These are phyloP conservation scores for Fusarium chuoi DNA, from an alignment of 2,329 filamentous ascomycete species.

Conservation along the genomic window DNA sequence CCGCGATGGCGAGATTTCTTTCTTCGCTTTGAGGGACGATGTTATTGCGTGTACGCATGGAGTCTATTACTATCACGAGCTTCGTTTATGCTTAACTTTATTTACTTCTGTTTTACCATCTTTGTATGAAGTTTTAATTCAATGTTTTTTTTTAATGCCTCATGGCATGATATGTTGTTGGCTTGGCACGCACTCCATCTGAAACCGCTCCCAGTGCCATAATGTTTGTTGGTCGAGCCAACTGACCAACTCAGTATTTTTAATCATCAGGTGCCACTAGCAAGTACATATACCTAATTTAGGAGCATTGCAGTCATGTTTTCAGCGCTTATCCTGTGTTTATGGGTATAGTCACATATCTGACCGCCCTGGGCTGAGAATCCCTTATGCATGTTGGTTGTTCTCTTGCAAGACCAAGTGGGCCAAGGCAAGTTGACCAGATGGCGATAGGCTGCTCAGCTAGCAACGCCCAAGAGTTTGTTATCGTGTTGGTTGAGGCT, in stretches of 20 bases:
- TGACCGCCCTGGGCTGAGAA: not conserved
- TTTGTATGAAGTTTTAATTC: not conserved
- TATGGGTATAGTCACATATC: not conserved
- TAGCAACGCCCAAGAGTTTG: not conserved
- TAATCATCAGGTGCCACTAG: not conserved
- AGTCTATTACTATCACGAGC: not conserved
- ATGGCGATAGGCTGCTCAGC: not conserved
- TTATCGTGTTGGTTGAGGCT: conserved; percentile 1
- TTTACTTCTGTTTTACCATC: not conserved
- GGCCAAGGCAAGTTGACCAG: not conserved
- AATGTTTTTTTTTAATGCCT: not conserved
- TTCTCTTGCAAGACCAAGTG: not conserved
- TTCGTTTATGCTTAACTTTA: not conserved
- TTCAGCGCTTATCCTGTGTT: not conserved
- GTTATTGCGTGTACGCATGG: not conserved
- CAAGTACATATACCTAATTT: not conserved
- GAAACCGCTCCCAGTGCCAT: not conserved
- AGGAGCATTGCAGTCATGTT: not conserved
- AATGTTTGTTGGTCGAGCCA: not conserved
- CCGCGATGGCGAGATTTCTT: not conserved
- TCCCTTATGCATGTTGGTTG: conserved; percentile 8
- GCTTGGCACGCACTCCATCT: not conserved
- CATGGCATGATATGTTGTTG: not conserved
- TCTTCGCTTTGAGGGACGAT: not conserved
- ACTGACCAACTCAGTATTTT: not conserved